A percentile compares a stretch with the other conserved stretches of the same genome.
Conservation (phyloP, 2,329 filamentous ascomycete species). For the Aureobasidium sp. region DNA sequence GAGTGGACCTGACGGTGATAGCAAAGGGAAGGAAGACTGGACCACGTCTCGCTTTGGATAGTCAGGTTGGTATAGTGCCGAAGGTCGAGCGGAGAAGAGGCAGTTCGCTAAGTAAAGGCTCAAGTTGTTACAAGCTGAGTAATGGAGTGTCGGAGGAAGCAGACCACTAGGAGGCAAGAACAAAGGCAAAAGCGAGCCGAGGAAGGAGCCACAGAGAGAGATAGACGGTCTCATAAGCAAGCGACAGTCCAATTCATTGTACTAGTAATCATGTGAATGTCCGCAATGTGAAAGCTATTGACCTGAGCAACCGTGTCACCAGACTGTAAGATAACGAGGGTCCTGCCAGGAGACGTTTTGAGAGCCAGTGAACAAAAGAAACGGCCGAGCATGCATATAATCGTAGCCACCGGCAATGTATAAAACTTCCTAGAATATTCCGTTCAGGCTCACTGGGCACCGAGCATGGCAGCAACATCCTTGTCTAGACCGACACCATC, state of each 20-base stretch:
- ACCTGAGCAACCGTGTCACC: not conserved
- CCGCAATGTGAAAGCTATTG: not conserved
- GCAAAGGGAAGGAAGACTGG: too few relatives aligned
- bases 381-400: not conserved
- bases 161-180: not conserved
- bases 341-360: not conserved
- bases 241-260: too few relatives aligned
- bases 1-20: too few relatives aligned
- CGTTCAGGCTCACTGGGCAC: slow-evolving; percentile 4
- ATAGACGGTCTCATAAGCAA: not conserved
- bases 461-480: slow-evolving; percentile 15
- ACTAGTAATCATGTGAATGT: not conserved
- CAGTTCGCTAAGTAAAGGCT: too few relatives aligned
- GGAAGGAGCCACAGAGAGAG: not conserved
- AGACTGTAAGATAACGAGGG: not conserved
- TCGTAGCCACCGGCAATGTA: not conserved
- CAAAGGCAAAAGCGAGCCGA: too few relatives aligned
- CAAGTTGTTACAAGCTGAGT: too few relatives aligned
- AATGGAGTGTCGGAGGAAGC: too few relatives aligned
- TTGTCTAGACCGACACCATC: slow-evolving; percentile 14
- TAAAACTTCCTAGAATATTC: not conserved
- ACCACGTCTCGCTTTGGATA: too few relatives aligned
- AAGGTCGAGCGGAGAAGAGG: too few relatives aligned
- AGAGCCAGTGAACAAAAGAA: not conserved
- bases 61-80: too few relatives aligned